A percentile compares a stretch with the other conserved stretches of the same genome.
phyloP scores from a whole-genome alignment of 306 rosid species.

The Ziziphus jujuba region DNA sequence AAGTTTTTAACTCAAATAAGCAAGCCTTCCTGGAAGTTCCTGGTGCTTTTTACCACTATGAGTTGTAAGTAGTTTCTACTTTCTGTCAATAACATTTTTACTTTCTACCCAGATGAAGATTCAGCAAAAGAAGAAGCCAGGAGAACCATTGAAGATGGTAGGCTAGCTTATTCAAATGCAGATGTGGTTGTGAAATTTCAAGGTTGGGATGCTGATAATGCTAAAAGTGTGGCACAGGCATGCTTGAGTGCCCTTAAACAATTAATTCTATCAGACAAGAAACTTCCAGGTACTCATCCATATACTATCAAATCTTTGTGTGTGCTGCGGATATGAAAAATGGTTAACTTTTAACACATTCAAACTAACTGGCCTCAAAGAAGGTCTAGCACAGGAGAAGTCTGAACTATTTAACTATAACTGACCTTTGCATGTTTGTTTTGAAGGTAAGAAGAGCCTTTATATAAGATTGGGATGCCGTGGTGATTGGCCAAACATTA shows the following conservation, averaged over 20 bases:
- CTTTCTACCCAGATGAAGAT: conserved; percentile 67
- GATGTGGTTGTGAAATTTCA: conserved; percentile 82
- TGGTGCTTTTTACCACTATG: too few species aligned
- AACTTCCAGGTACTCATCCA: conserved; percentile 68
- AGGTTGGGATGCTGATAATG: conserved; percentile 79
- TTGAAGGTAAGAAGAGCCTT: conserved; percentile 77
- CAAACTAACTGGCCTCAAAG: background rate
- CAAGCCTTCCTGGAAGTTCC: too few species aligned
- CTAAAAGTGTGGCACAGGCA: conserved; percentile 76
- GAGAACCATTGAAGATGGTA: conserved; percentile 54
- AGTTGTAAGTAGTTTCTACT: background rate
- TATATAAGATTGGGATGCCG: conserved; percentile 93
- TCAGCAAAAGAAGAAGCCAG: conserved; percentile 83
- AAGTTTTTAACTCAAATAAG: too few species aligned
- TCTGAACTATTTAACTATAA: background rate
- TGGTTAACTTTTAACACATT: background rate
- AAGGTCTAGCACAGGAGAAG: background rate
- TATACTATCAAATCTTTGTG: conserved; percentile 15
- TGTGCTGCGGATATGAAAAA: background rate
- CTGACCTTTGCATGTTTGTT: background rate
- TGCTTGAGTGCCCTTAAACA: conserved; percentile 88
- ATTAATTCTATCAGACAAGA: conserved; percentile 70
- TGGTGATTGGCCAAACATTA: conserved; percentile 94
- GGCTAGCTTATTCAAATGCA: conserved; percentile 63
- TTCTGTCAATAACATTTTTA: too few species aligned